Percentiles rank a stretch among this genome's conserved stretches.
These are phyloP conservation scores for Scedosporium dehoogii DNA, from an alignment of 2,329 filamentous ascomycete genomes.

Conservation along the genomic window DNA sequence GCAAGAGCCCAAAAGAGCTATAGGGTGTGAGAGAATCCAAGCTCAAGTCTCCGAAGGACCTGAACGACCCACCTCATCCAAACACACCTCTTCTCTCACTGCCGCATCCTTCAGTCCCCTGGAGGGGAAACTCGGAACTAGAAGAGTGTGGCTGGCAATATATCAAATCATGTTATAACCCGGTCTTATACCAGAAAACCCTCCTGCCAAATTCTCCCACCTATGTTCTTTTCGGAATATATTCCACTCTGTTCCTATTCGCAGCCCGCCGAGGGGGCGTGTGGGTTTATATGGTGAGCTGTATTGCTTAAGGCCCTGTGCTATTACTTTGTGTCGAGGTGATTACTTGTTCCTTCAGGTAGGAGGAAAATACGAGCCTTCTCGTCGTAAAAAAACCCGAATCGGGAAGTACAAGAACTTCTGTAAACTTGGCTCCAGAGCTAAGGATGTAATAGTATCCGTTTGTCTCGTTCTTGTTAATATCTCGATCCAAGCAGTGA, in stretches of 20 bases:
- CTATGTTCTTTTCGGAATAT: not conserved
- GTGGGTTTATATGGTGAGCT: not conserved
- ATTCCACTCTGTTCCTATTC: not conserved
- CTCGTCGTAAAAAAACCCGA: too few relatives aligned
- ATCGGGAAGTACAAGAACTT: not conserved
- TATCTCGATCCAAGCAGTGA: not conserved
- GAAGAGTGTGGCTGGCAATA: not conserved
- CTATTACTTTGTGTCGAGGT: not conserved
- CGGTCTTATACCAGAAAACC: not conserved
- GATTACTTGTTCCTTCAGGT: not conserved
- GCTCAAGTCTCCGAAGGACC: not conserved
- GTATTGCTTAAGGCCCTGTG: constrained; percentile 1
- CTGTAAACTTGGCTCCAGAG: not conserved
- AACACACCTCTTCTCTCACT: not conserved
- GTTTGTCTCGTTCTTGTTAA: not conserved
- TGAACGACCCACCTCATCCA: not conserved
- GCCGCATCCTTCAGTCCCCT: not conserved
- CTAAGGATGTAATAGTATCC: not conserved
- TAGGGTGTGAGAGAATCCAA: not conserved
- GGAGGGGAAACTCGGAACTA: not conserved
- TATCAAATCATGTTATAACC: not conserved
- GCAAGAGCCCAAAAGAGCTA: not conserved
- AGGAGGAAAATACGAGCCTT: too few relatives aligned
- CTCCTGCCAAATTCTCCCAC: not conserved
- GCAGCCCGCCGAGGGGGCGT: not conserved